A percentile compares a stretch with the other conserved stretches of the same genome.
phyloP scores from a whole-genome alignment of 495 filamentous ascomycete genomes.

The Pyrenopolyporus hunteri region DNA sequence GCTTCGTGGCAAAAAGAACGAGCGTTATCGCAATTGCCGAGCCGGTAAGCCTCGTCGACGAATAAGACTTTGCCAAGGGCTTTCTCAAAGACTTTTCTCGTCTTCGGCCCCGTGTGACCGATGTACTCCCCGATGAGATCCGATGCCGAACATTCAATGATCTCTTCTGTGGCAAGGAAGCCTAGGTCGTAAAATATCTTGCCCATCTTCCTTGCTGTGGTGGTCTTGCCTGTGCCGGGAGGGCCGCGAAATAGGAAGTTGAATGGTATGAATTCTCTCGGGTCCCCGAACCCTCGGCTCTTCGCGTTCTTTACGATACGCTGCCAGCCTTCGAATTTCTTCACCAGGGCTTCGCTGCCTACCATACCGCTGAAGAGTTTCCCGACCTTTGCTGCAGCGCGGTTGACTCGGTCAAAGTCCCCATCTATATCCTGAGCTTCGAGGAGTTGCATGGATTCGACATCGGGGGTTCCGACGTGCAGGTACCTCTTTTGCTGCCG shows the following conservation, averaged over 20 bases:
- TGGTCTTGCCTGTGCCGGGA: constrained; percentile 72
- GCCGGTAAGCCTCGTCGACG: constrained; percentile 68
- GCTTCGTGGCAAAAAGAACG: too few relatives aligned
- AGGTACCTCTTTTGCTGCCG: constrained; percentile 42
- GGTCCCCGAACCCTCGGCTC: too few relatives aligned
- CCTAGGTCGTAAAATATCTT: constrained; percentile 73
- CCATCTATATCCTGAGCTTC: constrained; percentile 7
- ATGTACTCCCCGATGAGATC: constrained; percentile 65
- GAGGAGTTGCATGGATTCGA: too few relatives aligned
- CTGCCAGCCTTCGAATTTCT: too few relatives aligned
- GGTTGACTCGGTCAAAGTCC: constrained; percentile 4
- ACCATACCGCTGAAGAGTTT: too few relatives aligned
- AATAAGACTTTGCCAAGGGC: constrained; percentile 67
- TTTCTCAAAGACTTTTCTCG: constrained; percentile 58
- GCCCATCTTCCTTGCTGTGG: constrained; percentile 71
- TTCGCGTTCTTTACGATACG: too few relatives aligned
- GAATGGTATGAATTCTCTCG: constrained; percentile 22
- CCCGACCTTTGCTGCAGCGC: too few relatives aligned
- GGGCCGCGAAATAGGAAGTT: constrained; percentile 50
- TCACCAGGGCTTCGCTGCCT: too few relatives aligned
- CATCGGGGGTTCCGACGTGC: too few relatives aligned
- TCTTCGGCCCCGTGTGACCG: constrained; percentile 68
- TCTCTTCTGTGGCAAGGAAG: constrained; percentile 58
- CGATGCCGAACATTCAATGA: constrained; percentile 63
- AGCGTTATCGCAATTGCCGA: constrained; percentile 58